Evolutionary conservation across 306 rosid species (phyloP).

Genomic region (Glycine latifolia): DNA sequence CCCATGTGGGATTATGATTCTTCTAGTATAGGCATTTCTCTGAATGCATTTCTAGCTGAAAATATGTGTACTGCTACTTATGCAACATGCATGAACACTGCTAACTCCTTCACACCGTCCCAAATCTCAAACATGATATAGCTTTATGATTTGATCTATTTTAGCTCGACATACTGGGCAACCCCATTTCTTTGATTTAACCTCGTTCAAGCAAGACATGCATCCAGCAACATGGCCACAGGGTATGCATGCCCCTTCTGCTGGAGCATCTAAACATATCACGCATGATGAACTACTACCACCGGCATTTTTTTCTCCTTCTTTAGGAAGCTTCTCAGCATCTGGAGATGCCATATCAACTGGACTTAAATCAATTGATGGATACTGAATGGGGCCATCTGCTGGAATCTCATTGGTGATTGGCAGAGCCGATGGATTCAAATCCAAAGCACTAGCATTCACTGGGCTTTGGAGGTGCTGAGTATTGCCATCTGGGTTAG

Average conservation of each 20-base stretch:
- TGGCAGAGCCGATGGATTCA: conserved; percentile 79
- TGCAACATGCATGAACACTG: conserved; percentile 31
- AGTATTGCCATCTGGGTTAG: conserved; percentile 32
- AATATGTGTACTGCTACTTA: background rate
- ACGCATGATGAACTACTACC: conserved; percentile 68
- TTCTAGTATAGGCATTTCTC: conserved; percentile 31
- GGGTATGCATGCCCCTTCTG: conserved; percentile 98
- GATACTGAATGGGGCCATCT: conserved; percentile 74
- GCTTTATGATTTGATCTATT: conserved; percentile 79
- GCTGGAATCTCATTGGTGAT: conserved; percentile 50
- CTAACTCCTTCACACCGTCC: conserved; percentile 38
- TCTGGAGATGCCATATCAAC: conserved; percentile 48
- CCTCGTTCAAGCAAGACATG: conserved; percentile 92
- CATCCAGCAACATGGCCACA: conserved; percentile 99
- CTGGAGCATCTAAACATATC: conserved; percentile 94
- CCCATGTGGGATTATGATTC: conserved; percentile 28
- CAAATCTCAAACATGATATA: conserved; percentile 74
- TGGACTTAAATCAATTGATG: conserved; percentile 75
- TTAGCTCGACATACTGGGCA: conserved; percentile 97
- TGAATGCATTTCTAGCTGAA: conserved; percentile 34
- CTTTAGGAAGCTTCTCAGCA: too few relatives aligned
- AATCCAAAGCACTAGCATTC: conserved; percentile 40
- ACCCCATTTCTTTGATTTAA: conserved; percentile 91
- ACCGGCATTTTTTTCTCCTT: conserved; percentile 49
- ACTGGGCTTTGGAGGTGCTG: conserved; percentile 17